Percentiles rank a stretch among this genome's conserved stretches.
Evolutionary conservation across 768 basidiomycete species (phyloP).

Genomic region (Sistotremastrum niveocremeum): DNA sequence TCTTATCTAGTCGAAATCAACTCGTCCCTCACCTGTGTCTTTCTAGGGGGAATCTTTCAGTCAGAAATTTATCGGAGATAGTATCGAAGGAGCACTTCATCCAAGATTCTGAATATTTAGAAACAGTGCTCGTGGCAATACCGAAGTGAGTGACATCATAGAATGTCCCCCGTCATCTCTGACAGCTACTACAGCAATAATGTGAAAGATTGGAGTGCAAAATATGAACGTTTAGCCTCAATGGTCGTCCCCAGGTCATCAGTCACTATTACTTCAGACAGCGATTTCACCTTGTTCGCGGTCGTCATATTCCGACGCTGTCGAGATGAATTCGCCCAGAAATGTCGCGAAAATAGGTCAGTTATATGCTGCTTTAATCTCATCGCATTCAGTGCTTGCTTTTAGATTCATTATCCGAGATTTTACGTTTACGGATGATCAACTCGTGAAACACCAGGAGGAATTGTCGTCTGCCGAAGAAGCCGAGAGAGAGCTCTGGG

Average conservation of each 20-base stretch:
- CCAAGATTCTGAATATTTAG: constrained; percentile 84
- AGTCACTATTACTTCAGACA: constrained; percentile 65
- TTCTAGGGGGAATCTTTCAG: constrained; percentile 84
- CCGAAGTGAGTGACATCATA: constrained; percentile 52
- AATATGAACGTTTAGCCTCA: constrained; percentile 73
- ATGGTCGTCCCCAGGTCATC: constrained; percentile 95
- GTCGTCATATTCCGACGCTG: constrained; percentile 85
- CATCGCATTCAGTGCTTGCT: constrained; percentile 3
- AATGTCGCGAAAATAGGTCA: constrained; percentile 90
- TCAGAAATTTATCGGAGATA: constrained; percentile 73
- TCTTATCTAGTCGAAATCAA: constrained; percentile 1
- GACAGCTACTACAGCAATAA: constrained; percentile 36
- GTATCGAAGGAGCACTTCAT: constrained; percentile 74
- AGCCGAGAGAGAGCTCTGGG: constrained; percentile 97
- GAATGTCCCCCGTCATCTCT: too few relatives aligned
- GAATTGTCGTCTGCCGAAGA: constrained; percentile 68
- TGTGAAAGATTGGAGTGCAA: constrained; percentile 77
- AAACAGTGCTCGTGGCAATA: constrained; percentile 85
- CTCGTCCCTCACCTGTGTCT: constrained; percentile 3
- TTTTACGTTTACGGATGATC: constrained; percentile 78
- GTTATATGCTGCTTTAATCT: constrained; percentile 9
- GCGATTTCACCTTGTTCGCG: constrained; percentile 75
- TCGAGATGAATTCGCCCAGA: constrained; percentile 87
- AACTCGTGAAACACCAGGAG: constrained; percentile 63
- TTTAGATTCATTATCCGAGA: constrained; percentile 87